These are phyloP conservation scores for Tricholoma hemisulphureum DNA, from an alignment of 768 basidiomycete genomes.

Conservation along the genomic window DNA sequence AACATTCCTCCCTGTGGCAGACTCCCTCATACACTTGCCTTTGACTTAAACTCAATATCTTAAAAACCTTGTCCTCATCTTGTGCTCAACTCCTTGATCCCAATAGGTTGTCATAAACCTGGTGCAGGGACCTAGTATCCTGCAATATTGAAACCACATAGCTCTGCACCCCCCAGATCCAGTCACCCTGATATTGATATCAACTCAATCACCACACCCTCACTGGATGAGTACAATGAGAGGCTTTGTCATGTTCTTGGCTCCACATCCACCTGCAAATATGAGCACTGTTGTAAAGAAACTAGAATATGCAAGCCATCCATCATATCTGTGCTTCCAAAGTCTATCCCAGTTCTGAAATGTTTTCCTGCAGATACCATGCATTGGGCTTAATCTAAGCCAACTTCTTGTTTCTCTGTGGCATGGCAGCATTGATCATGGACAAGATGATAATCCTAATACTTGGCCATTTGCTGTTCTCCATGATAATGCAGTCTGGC, in stretches of 20 bases:
- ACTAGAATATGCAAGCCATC: not conserved
- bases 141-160: not conserved
- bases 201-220: not conserved
- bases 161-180: not conserved
- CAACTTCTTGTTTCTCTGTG: constrained; percentile 21
- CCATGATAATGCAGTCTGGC: not conserved
- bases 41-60: too few species aligned
- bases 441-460: not conserved
- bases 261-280: not conserved
- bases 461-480: constrained; percentile 9
- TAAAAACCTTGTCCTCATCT: too few species aligned
- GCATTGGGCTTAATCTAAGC: not conserved
- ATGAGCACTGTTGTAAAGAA: too few species aligned
- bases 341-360: not conserved
- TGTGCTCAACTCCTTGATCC: too few species aligned
- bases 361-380: not conserved
- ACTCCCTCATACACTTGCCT: too few species aligned
- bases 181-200: not conserved
- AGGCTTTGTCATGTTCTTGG: not conserved
- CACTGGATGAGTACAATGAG: not conserved
- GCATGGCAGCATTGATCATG: constrained; percentile 17
- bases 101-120: not conserved
- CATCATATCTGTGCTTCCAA: not conserved
- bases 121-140: not conserved
- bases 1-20: too few species aligned